These are phyloP conservation scores for Pelomyxa schiedti DNA, from an alignment of 78 protist species.

Conservation along the genomic window DNA sequence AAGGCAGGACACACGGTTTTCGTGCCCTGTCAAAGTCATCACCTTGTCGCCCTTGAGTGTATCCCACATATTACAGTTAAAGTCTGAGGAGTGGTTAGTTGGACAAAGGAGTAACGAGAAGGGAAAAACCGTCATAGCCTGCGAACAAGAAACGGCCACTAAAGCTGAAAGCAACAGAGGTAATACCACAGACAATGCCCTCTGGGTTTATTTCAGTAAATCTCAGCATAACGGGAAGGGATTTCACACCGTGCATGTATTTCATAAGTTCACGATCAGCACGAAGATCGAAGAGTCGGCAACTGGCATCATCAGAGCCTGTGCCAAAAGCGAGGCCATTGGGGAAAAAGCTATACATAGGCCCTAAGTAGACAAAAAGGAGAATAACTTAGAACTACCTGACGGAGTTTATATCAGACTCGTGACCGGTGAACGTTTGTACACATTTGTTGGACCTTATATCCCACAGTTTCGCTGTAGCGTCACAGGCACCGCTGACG, in stretches of 20 bases:
- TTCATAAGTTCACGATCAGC: constrained; percentile 78
- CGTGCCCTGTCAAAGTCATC: constrained; percentile 69
- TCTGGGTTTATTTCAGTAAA: too few relatives aligned
- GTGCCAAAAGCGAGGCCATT: constrained; percentile 74
- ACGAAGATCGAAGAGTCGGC: constrained; percentile 90
- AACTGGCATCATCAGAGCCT: constrained; percentile 92
- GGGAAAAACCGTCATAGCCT: constrained; percentile 75
- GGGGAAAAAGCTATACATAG: constrained; percentile 52
- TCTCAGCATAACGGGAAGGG: too few relatives aligned
- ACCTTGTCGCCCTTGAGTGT: constrained; percentile 75
- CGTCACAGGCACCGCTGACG: constrained; percentile 83
- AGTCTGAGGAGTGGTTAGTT: too few relatives aligned
- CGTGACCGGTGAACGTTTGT: constrained; percentile 90
- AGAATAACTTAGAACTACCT: constrained; percentile 3
- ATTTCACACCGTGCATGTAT: constrained; percentile 63
- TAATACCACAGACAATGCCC: constrained; percentile 72
- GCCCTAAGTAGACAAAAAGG: background rate
- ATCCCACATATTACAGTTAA: constrained; percentile 89
- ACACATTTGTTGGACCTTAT: constrained; percentile 64
- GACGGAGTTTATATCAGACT: constrained; percentile 89
- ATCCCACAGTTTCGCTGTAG: constrained; percentile 84
- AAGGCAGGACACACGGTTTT: constrained; percentile 87
- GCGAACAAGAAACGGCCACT: constrained; percentile 63
- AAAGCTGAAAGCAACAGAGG: constrained; percentile 79
- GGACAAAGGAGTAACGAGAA: too few relatives aligned